Evolutionary conservation across 2,329 filamentous ascomycete species (phyloP), one percentile per base, ranked within the genome.

Genomic region (Pyrenochaeta sp.): DNA sequence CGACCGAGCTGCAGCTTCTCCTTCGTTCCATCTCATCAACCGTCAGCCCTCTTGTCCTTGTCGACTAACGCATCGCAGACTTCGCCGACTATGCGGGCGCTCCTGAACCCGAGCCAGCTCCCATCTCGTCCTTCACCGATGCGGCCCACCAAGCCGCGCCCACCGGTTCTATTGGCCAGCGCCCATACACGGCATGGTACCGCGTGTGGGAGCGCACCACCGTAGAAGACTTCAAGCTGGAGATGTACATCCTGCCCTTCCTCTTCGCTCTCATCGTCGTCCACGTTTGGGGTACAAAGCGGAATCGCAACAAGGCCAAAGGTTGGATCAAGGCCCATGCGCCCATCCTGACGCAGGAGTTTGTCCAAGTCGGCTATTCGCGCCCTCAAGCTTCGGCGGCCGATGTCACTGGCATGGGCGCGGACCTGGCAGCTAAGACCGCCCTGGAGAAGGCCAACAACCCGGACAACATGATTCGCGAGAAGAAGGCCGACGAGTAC

Each of bases 171-270:
- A 53, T 60, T 29, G 57, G 58, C 35, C 53, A 74, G 74, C 73
- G 79, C 18, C 88, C 89, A 10, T 96, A 88, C 73, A 96, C 91
- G 37, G 90, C 90, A 78, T 99, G 94, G 94, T 99, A 97, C 77
- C 90, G 91, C 43, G 79, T 97, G 50, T 94, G 96, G 81, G 92
- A 97, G 81, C 90, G 94, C 65, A 86, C 92, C 64, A 85, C 85
- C 18, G 77, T 87, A 48, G 81, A 80, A 65, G 94, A 99, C 72
- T 99, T 99, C 81, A 85, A 85, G 74, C 82, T 87, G 63, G 94
- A 99, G 77, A 87, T 89, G 47, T 76, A 91, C 69, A 88, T 99
- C 62, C 76, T 96, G 48, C 81, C 83, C 22, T 79, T 91, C 64
- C 83, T 96, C 59, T 66, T 86, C 40, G 55, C 96, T 39, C 82